Percentiles rank a stretch among this genome's conserved stretches.
Evolutionary conservation across 1,284 basidiomycete species (phyloP).

Genomic region (Malassezia slooffiae): DNA sequence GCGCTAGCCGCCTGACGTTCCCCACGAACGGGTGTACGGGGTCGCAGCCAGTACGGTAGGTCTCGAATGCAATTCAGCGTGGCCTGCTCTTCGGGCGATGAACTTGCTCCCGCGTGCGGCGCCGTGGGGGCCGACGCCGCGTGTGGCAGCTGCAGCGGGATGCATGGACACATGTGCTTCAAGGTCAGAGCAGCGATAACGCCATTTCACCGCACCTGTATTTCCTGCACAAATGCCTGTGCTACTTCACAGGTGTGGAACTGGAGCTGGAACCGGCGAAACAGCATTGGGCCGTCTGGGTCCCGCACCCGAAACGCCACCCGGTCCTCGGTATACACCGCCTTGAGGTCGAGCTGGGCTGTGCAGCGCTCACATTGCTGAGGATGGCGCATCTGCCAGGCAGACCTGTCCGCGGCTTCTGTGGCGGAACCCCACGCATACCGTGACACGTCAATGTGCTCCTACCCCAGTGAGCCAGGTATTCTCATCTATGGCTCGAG

Average conservation of each 20-base stretch:
- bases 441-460: slow-evolving; percentile 1
- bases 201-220: slow-evolving; percentile 1
- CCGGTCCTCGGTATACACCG: slow-evolving; percentile 2
- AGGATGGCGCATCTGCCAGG: neutral
- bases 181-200: too few relatives aligned
- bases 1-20: too few relatives aligned
- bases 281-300: neutral
- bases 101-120: too few relatives aligned
- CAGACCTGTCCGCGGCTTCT: too few relatives aligned
- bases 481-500: too few relatives aligned
- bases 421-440: neutral
- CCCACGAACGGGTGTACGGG: too few relatives aligned
- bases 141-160: too few relatives aligned
- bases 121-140: too few relatives aligned
- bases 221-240: neutral
- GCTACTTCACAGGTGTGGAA: neutral
- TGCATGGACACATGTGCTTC: slow-evolving; percentile 10
- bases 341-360: slow-evolving; percentile 4
- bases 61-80: too few relatives aligned
- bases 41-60: too few relatives aligned
- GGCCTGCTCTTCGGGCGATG: too few relatives aligned
- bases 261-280: slow-evolving; percentile 11
- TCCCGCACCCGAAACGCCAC: slow-evolving; percentile 6
- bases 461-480: slow-evolving; percentile 1
- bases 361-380: too few relatives aligned